Evolutionary conservation across 495 filamentous ascomycete genomes (phyloP), one percentile per base, ranked within the genome.

Genomic region (Daldinia vernicosa): DNA sequence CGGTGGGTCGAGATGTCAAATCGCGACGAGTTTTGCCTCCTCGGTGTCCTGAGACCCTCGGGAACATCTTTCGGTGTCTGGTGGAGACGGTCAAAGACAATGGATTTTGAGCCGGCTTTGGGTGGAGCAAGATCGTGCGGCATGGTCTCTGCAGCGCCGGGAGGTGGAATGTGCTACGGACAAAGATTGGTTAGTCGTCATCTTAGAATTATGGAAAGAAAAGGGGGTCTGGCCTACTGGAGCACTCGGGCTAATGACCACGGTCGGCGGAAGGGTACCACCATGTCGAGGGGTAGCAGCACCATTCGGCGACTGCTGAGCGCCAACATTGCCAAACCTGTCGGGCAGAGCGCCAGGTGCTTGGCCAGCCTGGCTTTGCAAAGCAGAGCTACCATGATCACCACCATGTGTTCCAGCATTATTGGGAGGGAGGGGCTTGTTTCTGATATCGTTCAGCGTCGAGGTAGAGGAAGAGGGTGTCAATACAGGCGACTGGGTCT

Each of bases 1-100:
- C 95, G 87, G 77, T 97, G 93, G 62, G 96, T 93, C 6, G 95
- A 99, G 67, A 99, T 95, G 76, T 98, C 95, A 77, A 99, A 98
- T 68, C 96, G 88, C 19, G 95, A 99, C 27, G 96, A 98, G 76
- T 98, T 93, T 78, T 98, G 95, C 75, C 96, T 89, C 80, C 95
- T 96, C 6, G 95, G 95, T 7, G 95, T 98, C 75, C 94, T 87
- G 63, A 98, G 91, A 26, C 95, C 96, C 78, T 99, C 96, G 4
- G 95, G 92, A 43, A 97, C 89, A 75, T 98, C 95, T 76, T 97
- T 98, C 14, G 96, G 96, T 0, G 93, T 94, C 57, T 94, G 91
- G 73, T 97, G 93, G 51, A 98, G 87, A 52, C 94, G 89, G 78
- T 98, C 93, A 80, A 95, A 97, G 71, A 97, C 88, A 72, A 93